Conservation (phyloP, 2,329 filamentous ascomycete genomes). For the Colletotrichum caudatum region DNA sequence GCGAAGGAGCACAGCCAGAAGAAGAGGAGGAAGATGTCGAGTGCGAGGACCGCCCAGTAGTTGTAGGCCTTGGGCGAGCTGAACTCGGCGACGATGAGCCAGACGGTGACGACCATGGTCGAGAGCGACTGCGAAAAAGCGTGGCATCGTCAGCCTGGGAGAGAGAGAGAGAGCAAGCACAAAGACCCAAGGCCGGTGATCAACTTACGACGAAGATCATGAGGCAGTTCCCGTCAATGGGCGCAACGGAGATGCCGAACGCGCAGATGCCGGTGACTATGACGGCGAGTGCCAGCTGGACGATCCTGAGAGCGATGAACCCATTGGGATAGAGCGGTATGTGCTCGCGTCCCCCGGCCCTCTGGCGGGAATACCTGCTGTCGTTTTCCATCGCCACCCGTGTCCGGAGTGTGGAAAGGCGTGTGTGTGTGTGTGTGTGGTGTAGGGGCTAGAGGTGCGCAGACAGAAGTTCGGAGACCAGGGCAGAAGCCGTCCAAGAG, state of each 20-base stretch:
- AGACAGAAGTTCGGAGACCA: no score
- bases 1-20: constrained; percentile 65
- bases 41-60: constrained; percentile 62
- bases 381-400: constrained; percentile 1
- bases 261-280: constrained; percentile 60
- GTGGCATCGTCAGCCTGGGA: constrained; percentile 17
- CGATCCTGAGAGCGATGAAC: constrained; percentile 58
- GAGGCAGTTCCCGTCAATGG: constrained; percentile 53
- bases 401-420: not conserved
- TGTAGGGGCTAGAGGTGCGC: not conserved
- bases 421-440: no score
- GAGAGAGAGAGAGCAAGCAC: no score
- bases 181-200: not conserved
- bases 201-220: constrained; percentile 56
- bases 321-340: constrained; percentile 59
- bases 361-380: constrained; percentile 48
- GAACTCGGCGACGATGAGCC: constrained; percentile 59
- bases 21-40: constrained; percentile 64
- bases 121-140: constrained; percentile 51
- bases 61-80: constrained; percentile 60
- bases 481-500: not conserved
- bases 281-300: constrained; percentile 60
- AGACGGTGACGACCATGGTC: constrained; percentile 60
- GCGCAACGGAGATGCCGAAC: constrained; percentile 53
- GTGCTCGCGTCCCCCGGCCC: constrained; percentile 57